A percentile compares a stretch with the other conserved stretches of the same genome.
Evolutionary conservation across 306 rosid species (phyloP).

Genomic region (Adenanthera pavonina): DNA sequence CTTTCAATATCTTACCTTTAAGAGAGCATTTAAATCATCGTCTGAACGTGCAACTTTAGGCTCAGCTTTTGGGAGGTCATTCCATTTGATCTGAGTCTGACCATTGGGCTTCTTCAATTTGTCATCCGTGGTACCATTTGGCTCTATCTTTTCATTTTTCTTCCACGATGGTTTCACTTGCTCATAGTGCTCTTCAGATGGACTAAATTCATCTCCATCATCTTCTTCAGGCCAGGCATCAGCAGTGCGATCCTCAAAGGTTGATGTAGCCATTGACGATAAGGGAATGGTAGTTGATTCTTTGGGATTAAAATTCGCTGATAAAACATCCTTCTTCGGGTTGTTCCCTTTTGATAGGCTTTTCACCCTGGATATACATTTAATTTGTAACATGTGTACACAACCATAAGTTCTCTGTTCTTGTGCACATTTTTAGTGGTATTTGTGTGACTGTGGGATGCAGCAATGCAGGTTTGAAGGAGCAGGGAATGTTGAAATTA

Average conservation of each 20-base stretch:
- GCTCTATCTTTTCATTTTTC: conserved; percentile 77
- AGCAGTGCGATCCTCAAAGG: conserved; percentile 60
- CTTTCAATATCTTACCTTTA: conserved; percentile 64
- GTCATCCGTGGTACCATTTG: conserved; percentile 62
- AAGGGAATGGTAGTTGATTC: conserved; percentile 83
- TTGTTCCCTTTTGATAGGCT: conserved; percentile 90
- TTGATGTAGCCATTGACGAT: conserved; percentile 65
- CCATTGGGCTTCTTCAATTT: conserved; percentile 68
- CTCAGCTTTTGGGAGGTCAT: conserved; percentile 69
- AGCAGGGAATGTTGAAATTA: conserved; percentile 10
- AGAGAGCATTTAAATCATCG: conserved; percentile 82
- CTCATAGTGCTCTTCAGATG: conserved; percentile 71
- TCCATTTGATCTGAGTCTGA: conserved; percentile 80
- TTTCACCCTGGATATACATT: conserved; percentile 74
- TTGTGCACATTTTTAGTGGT: conserved; percentile 9
- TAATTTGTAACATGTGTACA: conserved; percentile 24
- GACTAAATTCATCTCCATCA: conserved; percentile 76
- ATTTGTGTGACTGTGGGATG: conserved; percentile 16
- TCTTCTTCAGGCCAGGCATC: conserved; percentile 70
- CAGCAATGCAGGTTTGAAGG: conserved; percentile 10
- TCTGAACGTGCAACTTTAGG: conserved; percentile 63
- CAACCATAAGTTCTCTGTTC: conserved; percentile 21
- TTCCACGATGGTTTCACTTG: conserved; percentile 75
- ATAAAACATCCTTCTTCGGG: conserved; percentile 76
- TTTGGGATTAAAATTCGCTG: conserved; percentile 74